Evolutionary conservation across 73 alveolate species (phyloP), one percentile per base, ranked within the genome.

Genomic region (Symbiodinium natans): DNA sequence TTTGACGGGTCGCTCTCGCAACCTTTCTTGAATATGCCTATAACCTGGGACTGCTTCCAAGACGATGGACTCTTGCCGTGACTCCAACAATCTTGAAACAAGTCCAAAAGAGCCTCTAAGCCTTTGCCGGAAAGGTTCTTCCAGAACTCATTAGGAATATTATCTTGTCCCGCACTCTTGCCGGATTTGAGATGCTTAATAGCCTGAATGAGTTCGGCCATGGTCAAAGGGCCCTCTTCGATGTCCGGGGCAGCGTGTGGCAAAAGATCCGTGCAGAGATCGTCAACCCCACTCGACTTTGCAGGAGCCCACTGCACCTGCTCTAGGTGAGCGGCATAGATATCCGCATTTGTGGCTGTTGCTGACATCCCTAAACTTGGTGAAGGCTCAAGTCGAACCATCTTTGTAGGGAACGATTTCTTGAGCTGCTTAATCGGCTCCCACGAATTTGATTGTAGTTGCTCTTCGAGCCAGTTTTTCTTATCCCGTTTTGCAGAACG

Each of bases 71-170:
- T 80, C 27, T 33, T 80, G 34, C 88, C 85, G 27, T 33, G 88
- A 13, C 63, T 80, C 88, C 88, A 80, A 38, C 88, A 80, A 8
- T 5, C 19, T 38, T 80, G 88, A 38, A 80, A 80, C 33, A 80
- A 25, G 17, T 7, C 33, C 5, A 80, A 41, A 52, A 80, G 36
- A 80, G 88, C 88, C 63, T 33, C 88, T 13, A 80, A 38, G 2
- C 88, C 88, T 33, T 29, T 4, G 63, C 88, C 59, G 34, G 54
- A 13, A 52, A 80, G 40, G 36, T 38, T 52, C 36, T 80, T 80
- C 88, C 88, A 80, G 36, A 80, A 80, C 10, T 83, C 92, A 41
- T 83, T 83, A 25, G 92, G 92, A 41, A 83, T 83, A 25, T 31
- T 25, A 29, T 83, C 92, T 48, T 83, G 40, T 43, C 73, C 92